phyloP scores from a whole-genome alignment of 2,329 filamentous ascomycete species.

The Pyrenophora tritici-repentis region DNA sequence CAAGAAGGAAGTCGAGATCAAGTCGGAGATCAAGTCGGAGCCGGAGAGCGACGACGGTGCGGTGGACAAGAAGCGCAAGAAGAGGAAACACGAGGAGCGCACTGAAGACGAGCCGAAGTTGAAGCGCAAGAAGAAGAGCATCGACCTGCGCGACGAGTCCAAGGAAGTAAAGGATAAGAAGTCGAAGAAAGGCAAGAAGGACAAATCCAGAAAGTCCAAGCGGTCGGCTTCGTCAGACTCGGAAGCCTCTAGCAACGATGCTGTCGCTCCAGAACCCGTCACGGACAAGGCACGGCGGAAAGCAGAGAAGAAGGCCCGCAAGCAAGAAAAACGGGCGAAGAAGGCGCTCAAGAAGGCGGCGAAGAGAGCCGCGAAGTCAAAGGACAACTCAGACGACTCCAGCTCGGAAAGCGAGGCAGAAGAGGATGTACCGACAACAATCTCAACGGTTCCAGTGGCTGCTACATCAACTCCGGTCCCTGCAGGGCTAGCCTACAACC shows the following conservation, averaged over 20 bases:
- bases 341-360: slow-evolving; percentile 56
- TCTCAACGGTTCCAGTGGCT: slow-evolving; percentile 43
- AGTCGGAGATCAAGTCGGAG: slow-evolving; percentile 49
- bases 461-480: slow-evolving; percentile 53
- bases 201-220: slow-evolving; percentile 36
- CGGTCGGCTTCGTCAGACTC: slow-evolving; percentile 25
- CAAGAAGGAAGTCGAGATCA: slow-evolving; percentile 42
- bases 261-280: slow-evolving; percentile 42
- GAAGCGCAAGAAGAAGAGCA: slow-evolving; percentile 48
- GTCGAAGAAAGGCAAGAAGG: slow-evolving; percentile 42
- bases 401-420: slow-evolving; percentile 38
- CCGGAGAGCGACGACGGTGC: slow-evolving; percentile 40
- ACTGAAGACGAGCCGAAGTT: slow-evolving; percentile 36
- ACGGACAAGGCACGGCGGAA: slow-evolving; percentile 49
- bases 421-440: slow-evolving; percentile 34
- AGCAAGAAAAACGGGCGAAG: slow-evolving; percentile 52
- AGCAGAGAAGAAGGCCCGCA: slow-evolving; percentile 52
- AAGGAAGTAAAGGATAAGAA: slow-evolving; percentile 38
- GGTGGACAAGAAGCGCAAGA: slow-evolving; percentile 36
- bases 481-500: slow-evolving; percentile 42
- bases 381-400: slow-evolving; percentile 27
- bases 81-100: slow-evolving; percentile 45
- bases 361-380: slow-evolving; percentile 46
- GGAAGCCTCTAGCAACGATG: slow-evolving; percentile 24
- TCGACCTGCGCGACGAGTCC: slow-evolving; percentile 37